These are phyloP conservation scores for Peronospora farinosa DNA, from an alignment of 352 stramenopile species.

Conservation along the genomic window DNA sequence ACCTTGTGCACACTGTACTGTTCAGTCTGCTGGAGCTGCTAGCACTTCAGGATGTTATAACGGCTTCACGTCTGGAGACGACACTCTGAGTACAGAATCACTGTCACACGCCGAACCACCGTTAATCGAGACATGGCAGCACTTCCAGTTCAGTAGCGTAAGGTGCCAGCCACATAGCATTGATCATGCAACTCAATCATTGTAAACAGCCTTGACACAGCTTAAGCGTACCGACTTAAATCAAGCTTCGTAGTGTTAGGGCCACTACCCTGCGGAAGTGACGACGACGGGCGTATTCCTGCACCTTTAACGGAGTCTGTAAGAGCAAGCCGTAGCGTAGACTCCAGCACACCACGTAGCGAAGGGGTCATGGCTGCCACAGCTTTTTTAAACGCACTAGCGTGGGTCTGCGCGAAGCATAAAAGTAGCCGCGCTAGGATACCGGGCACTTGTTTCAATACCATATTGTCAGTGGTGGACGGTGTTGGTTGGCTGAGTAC, in stretches of 20 bases:
- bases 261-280: slow-evolving; percentile 1
- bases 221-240: slow-evolving; percentile 44
- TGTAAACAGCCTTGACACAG: neutral
- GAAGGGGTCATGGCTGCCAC: slow-evolving; percentile 38
- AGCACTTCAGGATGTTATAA: slow-evolving; percentile 32
- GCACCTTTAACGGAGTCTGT: slow-evolving; percentile 16
- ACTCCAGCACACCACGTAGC: slow-evolving; percentile 36
- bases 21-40: slow-evolving; percentile 45
- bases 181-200: slow-evolving; percentile 4
- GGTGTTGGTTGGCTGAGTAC: slow-evolving; percentile 25
- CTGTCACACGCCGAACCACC: neutral
- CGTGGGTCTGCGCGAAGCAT: slow-evolving; percentile 46
- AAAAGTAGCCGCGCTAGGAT: slow-evolving; percentile 40
- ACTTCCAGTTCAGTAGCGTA: neutral
- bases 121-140: slow-evolving; percentile 12
- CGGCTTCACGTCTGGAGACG: slow-evolving; percentile 30
- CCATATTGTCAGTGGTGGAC: slow-evolving; percentile 10
- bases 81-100: slow-evolving; percentile 31
- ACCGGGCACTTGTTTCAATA: slow-evolving; percentile 17
- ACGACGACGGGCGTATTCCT: slow-evolving; percentile 6
- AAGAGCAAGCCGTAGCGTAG: slow-evolving; percentile 39
- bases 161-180: neutral
- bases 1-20: slow-evolving; percentile 40
- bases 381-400: slow-evolving; percentile 44
- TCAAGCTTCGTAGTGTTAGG: slow-evolving; percentile 31